Percentiles rank a stretch among this genome's conserved stretches.
Conservation (phyloP, 2,329 filamentous ascomycete species). For the Fusarium papillatum region DNA sequence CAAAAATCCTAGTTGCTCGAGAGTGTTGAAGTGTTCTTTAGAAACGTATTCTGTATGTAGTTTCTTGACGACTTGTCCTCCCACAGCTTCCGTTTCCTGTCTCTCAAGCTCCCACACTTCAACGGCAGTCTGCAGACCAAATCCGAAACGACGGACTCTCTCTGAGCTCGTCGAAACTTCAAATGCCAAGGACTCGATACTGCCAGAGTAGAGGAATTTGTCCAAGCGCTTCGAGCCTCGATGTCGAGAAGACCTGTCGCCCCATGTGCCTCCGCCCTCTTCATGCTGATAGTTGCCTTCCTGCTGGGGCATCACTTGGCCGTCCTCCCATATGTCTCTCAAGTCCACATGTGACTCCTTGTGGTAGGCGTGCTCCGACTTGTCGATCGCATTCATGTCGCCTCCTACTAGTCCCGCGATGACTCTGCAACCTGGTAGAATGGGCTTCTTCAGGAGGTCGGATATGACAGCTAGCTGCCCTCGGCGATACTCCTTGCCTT, state of each 20-base stretch:
- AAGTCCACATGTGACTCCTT: neutral
- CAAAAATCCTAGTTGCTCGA: slow-evolving; percentile 4
- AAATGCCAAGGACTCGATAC: neutral
- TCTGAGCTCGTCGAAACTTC: neutral
- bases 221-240: slow-evolving; percentile 2
- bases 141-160: neutral
- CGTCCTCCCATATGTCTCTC: slow-evolving; percentile 5
- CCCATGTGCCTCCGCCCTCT: neutral
- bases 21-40: neutral
- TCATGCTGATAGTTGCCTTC: neutral
- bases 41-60: slow-evolving; percentile 1
- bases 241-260: neutral
- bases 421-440: neutral
- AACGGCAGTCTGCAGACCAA: neutral
- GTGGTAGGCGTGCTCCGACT: slow-evolving; percentile 4
- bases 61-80: neutral
- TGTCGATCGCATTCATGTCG: slow-evolving; percentile 19
- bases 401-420: slow-evolving; percentile 11
- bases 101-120: slow-evolving; percentile 10
- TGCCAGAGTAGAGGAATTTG: slow-evolving; percentile 14
- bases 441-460: neutral
- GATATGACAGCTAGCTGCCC: slow-evolving; percentile 12
- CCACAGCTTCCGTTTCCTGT: neutral
- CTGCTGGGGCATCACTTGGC: neutral
- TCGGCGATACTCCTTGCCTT: neutral